Evolutionary conservation across 2,329 filamentous ascomycete genomes (phyloP).

Genomic region (Chrysosporium queenslandicum): DNA sequence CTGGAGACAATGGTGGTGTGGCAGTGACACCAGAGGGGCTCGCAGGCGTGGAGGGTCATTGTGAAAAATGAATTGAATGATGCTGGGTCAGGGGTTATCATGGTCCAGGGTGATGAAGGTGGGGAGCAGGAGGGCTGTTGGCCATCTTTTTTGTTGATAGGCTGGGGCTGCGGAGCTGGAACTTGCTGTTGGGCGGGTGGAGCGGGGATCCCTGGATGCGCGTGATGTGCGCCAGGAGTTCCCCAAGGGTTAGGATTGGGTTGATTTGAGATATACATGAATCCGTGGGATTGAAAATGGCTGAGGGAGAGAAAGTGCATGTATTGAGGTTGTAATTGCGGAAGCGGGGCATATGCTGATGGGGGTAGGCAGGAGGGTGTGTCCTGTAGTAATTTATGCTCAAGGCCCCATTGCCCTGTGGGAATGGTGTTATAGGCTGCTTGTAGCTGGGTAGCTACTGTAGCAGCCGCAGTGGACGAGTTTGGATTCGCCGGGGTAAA

Average conservation of each 20-base stretch:
- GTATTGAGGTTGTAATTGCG: slow-evolving; percentile 27
- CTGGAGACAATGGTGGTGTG: slow-evolving; percentile 29
- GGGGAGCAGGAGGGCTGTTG: neutral
- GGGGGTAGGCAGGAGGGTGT: slow-evolving; percentile 33
- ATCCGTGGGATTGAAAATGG: slow-evolving; percentile 33
- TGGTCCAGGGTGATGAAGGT: slow-evolving; percentile 26
- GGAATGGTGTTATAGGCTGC: slow-evolving; percentile 29
- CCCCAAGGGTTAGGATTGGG: slow-evolving; percentile 16
- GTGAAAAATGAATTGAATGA: slow-evolving; percentile 31
- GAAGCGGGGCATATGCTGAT: slow-evolving; percentile 25
- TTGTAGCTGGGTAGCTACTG: slow-evolving; percentile 33
- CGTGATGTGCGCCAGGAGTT: neutral
- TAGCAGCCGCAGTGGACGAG: slow-evolving; percentile 27
- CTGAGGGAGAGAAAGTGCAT: slow-evolving; percentile 37
- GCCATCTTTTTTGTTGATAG: neutral
- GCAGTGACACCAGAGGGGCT: slow-evolving; percentile 36
- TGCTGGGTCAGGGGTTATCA: slow-evolving; percentile 31
- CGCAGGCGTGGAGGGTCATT: slow-evolving; percentile 34
- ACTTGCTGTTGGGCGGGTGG: neutral
- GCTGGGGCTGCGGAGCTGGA: slow-evolving; percentile 4
- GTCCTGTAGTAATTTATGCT: slow-evolving; percentile 37
- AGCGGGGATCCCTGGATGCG: neutral
- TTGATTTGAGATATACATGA: slow-evolving; percentile 33
- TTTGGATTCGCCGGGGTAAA: slow-evolving; percentile 36
- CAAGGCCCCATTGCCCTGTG: slow-evolving; percentile 33